Evolutionary conservation across 345 rosid genomes (phyloP).

Genomic region (Hibiscus tridactylites): DNA sequence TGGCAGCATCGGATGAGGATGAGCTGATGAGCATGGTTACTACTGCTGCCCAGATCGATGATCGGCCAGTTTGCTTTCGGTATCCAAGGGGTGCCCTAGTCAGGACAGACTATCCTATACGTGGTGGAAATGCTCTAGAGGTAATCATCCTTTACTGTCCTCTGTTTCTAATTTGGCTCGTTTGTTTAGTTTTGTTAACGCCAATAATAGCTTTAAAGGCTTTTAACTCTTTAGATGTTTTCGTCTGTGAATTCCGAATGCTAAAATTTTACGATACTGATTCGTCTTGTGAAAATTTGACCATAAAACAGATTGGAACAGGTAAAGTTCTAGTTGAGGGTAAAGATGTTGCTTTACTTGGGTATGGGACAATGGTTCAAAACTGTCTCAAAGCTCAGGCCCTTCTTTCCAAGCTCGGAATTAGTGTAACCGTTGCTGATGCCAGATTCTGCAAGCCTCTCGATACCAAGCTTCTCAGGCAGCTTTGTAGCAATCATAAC

Average conservation of each 20-base stretch:
- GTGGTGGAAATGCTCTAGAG: conserved; percentile 61
- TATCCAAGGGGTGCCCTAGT: conserved; percentile 77
- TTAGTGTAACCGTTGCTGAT: conserved; percentile 81
- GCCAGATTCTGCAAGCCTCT: conserved; percentile 97
- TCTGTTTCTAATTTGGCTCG: background rate
- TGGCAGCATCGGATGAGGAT: conserved; percentile 92
- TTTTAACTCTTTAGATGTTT: background rate
- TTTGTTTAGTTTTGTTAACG: background rate
- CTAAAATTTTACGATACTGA: background rate
- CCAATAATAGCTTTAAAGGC: background rate
- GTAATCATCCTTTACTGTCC: conserved; percentile 25
- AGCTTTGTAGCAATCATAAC: conserved; percentile 58
- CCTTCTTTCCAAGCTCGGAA: conserved; percentile 74
- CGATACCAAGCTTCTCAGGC: conserved; percentile 62
- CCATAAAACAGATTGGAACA: conserved; percentile 63
- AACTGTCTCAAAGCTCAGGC: conserved; percentile 78
- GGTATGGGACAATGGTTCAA: conserved; percentile 90
- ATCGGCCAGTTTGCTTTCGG: conserved; percentile 81
- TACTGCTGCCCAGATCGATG: conserved; percentile 61
- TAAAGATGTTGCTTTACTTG: conserved; percentile 78
- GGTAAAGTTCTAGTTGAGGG: conserved; percentile 75
- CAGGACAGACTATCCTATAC: conserved; percentile 32
- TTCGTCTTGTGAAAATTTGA: conserved; percentile 15
- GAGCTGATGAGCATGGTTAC: conserved; percentile 89
- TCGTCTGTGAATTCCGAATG: background rate